A percentile compares a stretch with the other conserved stretches of the same genome.
Conservation (phyloP, 495 filamentous ascomycete species). For the Aspergillus olivimuriae region DNA sequence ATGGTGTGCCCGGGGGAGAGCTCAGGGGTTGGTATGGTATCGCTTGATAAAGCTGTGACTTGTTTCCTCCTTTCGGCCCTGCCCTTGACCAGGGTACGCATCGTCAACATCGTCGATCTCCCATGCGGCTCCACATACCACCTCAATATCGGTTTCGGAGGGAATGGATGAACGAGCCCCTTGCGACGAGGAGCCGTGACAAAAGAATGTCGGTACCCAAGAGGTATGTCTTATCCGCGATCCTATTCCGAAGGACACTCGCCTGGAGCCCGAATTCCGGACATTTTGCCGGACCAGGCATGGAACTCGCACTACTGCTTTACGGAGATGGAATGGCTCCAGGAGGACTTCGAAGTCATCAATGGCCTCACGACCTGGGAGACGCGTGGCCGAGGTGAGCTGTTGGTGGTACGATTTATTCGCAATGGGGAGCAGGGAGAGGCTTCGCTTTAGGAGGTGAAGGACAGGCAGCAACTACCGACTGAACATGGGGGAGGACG, state of each 20-base stretch:
- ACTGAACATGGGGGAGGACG: too few species aligned
- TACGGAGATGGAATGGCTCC: slow-evolving; percentile 53
- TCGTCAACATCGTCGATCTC: slow-evolving; percentile 62
- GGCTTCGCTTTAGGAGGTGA: too few species aligned
- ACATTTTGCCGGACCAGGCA: slow-evolving; percentile 29
- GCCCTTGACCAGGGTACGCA: slow-evolving; percentile 49
- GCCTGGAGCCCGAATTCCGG: slow-evolving; percentile 46
- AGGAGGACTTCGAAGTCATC: slow-evolving; percentile 59
- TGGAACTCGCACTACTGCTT: slow-evolving; percentile 59
- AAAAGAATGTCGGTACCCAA: slow-evolving; percentile 46
- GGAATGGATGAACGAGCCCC: slow-evolving; percentile 51
- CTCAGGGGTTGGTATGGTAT: slow-evolving; percentile 36
- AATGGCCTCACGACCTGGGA: slow-evolving; percentile 49
- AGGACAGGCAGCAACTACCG: too few species aligned
- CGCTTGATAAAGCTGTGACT: too few species aligned
- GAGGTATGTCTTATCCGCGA: slow-evolving; percentile 42
- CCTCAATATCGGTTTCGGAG: slow-evolving; percentile 70
- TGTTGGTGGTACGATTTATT: slow-evolving; percentile 54
- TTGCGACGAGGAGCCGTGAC: slow-evolving; percentile 35
- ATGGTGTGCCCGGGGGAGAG: slow-evolving; percentile 26
- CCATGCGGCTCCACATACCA: slow-evolving; percentile 40
- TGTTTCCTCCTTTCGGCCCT: neutral
- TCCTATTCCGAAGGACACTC: slow-evolving; percentile 39
- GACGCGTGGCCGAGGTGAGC: slow-evolving; percentile 41
- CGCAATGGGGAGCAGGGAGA: too few species aligned